Evolutionary conservation across 1,139 yeast species (phyloP), one percentile per base, ranked within the genome.

Genomic region (Scheffersomyces insectosa): DNA sequence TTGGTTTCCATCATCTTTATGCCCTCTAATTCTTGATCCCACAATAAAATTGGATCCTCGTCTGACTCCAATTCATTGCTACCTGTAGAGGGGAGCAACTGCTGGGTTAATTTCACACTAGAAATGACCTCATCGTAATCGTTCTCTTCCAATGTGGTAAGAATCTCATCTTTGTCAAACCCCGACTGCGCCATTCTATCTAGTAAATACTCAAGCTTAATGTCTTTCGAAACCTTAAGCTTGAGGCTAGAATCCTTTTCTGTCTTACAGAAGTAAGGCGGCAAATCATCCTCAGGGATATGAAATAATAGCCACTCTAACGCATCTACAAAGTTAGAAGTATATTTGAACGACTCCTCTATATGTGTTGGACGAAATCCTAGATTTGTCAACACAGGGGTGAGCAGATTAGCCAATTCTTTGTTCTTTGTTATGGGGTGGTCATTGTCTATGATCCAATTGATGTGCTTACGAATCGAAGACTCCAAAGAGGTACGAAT

Each of bases 201-300:
- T 13, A 86, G 68, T 31, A 64, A 49, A 42, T 69, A 61, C 49
- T 75, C 79, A n/a, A 55, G 49, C 43, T 67, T 66, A 25, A 70
- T 56, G 43, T 70, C 59, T 29, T 71, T 75, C 25, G 83, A 71
- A 12, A 81, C 67, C 37, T 70, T 80, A 38, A 82, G 64, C 27
- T 74, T 65, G 10, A 80, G 74, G 30, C 68, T 69, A 1, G 79
- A 66, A 48, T 77, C 80, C 34, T 71, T 64, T 27, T 73, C 74
- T 12, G 73, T 59, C 49, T 77, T 74, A 28, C 75, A 60, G 59
- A 77, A 77, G 40, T 77, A 61, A 14, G 63, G 57, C 0, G 99
- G 99, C 36, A 93, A 67, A 57, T 93, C 99, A 58, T 90, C 98
- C 55, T 91, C 97, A 0, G 98, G 98, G 3, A 91, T 77, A 56